These are phyloP conservation scores for Pseudovirgaria hyperparasitica DNA, from an alignment of 2,329 filamentous ascomycete genomes.

Conservation along the genomic window DNA sequence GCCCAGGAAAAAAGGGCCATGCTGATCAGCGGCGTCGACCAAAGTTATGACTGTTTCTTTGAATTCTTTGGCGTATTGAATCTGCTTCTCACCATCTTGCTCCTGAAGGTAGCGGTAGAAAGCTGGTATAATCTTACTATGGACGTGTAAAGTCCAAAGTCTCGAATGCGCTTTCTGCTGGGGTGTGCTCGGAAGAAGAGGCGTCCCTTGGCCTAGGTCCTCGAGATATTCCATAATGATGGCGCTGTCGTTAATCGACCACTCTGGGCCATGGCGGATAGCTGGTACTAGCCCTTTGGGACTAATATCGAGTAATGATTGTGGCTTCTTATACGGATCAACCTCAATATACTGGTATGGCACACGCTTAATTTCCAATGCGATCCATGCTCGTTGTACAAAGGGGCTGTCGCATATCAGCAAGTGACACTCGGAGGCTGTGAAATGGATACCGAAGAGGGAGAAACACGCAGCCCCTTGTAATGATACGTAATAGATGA, in stretches of 20 bases:
- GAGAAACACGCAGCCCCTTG: too few species aligned
- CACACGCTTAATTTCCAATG: conserved; percentile 65
- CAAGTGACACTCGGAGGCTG: conserved; percentile 5
- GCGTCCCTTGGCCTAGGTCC: conserved; percentile 48
- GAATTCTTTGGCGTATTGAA: conserved; percentile 47
- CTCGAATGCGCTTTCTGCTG: conserved; percentile 61
- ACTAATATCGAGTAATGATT: conserved; percentile 60
- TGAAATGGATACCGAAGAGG: neutral
- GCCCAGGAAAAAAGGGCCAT: conserved; percentile 60
- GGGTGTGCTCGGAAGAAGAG: conserved; percentile 53
- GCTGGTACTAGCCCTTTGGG: conserved; percentile 65
- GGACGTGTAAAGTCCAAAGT: conserved; percentile 72
- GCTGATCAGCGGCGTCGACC: conserved; percentile 41
- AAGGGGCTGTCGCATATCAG: conserved; percentile 51
- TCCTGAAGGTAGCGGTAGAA: conserved; percentile 66
- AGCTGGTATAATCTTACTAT: conserved; percentile 59
- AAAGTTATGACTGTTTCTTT: conserved; percentile 52
- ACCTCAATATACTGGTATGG: conserved; percentile 79
- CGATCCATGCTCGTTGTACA: conserved; percentile 81
- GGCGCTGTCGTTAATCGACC: conserved; percentile 70
- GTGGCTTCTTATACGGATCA: conserved; percentile 64
- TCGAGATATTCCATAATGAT: conserved; percentile 85
- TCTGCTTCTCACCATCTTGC: conserved; percentile 46
- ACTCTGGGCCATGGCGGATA: conserved; percentile 58
- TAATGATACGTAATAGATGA: conserved; percentile 1